Evolutionary conservation across 2,329 filamentous ascomycete species (phyloP).

Genomic region (Paecilomyces dactylethromorphus): DNA sequence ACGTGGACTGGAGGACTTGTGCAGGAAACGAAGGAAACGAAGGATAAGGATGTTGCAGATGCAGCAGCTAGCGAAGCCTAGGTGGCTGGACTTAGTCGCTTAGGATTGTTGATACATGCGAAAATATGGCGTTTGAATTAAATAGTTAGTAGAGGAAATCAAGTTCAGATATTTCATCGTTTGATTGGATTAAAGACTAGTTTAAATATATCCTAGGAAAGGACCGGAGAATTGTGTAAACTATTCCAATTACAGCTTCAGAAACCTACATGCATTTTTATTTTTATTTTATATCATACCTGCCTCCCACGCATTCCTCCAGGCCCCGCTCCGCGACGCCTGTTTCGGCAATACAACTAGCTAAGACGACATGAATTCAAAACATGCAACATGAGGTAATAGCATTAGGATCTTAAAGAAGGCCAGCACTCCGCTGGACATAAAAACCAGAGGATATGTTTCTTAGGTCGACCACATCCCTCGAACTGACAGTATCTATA

Average conservation of each 20-base stretch:
- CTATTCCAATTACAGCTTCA: neutral
- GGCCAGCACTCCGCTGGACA: neutral
- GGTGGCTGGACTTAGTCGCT: neutral
- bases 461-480: neutral
- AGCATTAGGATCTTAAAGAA: neutral
- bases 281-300: neutral
- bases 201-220: neutral
- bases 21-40: neutral
- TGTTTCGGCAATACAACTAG: neutral
- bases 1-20: constrained; percentile 1
- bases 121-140: neutral
- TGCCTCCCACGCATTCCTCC: neutral
- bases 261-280: neutral
- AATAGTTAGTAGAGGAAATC: neutral
- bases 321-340: neutral
- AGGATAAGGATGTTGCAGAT: neutral
- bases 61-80: neutral
- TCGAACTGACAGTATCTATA: neutral
- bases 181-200: neutral
- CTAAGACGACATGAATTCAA: neutral
- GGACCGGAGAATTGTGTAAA: neutral
- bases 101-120: neutral
- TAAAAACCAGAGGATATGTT: neutral
- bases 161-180: neutral
- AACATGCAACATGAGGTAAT: neutral